These are phyloP conservation scores for Lyophyllum atratum DNA, from an alignment of 768 basidiomycete species.

Conservation along the genomic window DNA sequence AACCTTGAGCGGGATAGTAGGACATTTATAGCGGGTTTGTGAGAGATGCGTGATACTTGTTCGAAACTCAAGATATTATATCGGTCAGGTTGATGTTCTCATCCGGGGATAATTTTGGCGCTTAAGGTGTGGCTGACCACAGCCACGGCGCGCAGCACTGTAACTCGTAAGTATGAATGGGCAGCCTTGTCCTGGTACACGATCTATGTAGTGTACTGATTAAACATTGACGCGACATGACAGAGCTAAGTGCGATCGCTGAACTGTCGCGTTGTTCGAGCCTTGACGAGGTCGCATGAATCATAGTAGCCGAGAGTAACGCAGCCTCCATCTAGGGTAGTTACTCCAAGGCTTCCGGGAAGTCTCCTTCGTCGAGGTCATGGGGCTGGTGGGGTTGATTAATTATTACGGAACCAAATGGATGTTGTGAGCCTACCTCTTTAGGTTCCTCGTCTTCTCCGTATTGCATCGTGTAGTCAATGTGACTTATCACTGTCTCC, in stretches of 20 bases:
- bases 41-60: slow-evolving; percentile 4
- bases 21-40: slow-evolving; percentile 21
- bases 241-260: not conserved
- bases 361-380: slow-evolving; percentile 93
- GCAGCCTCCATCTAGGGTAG: not conserved
- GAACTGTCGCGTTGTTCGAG: no score
- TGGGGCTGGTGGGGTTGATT: slow-evolving; percentile 60
- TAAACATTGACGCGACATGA: not conserved
- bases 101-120: slow-evolving; percentile 5
- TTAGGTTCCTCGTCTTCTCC: slow-evolving; percentile 98
- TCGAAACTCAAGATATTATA: not conserved
- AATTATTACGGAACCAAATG: slow-evolving; percentile 12
- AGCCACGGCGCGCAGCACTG: not conserved
- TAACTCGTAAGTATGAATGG: not conserved
- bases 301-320: not conserved
- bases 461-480: slow-evolving; percentile 98
- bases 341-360: slow-evolving; percentile 48
- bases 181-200: no score
- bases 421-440: slow-evolving; percentile 56
- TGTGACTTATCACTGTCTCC: slow-evolving; percentile 88
- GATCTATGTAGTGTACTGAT: not conserved
- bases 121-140: not conserved
- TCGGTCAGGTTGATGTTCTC: not conserved
- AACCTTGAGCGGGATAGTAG: slow-evolving; percentile 43
- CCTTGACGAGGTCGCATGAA: no score